phyloP scores from a whole-genome alignment of 2,329 filamentous ascomycete genomes.

The Aspergillus sergii region DNA sequence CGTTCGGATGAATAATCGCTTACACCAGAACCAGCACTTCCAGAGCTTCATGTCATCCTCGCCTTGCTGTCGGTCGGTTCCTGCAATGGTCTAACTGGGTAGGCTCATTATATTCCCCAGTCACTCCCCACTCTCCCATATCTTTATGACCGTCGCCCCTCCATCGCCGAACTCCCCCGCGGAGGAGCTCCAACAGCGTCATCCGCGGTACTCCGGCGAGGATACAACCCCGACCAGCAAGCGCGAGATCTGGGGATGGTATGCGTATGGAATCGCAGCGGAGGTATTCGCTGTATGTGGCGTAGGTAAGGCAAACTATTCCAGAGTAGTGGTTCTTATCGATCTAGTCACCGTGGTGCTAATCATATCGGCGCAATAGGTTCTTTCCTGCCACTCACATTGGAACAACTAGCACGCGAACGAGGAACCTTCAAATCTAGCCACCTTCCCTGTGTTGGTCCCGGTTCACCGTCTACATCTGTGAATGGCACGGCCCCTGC shows the following conservation, averaged over 20 bases:
- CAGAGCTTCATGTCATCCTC: not conserved
- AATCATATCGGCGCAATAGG: conserved; percentile 49
- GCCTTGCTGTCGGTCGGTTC: not conserved
- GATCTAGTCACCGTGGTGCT: not conserved
- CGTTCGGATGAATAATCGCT: conserved; percentile 5
- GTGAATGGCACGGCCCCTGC: conserved; percentile 20
- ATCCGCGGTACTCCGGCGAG: conserved; percentile 71
- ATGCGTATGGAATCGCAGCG: conserved; percentile 89
- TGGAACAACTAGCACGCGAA: conserved; percentile 88
- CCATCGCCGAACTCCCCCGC: conserved; percentile 17
- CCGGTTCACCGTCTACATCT: conserved; percentile 22
- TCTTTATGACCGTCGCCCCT: conserved; percentile 5
- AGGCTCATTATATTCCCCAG: not conserved
- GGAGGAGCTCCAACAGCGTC: conserved; percentile 28
- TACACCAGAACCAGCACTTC: not conserved
- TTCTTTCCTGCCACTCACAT: conserved; percentile 87
- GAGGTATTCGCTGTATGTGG: conserved; percentile 93
- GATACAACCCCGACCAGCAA: conserved; percentile 80
- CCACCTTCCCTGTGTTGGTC: conserved; percentile 34
- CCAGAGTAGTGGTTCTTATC: not conserved
- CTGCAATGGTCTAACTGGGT: not conserved
- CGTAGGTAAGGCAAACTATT: conserved; percentile 51
- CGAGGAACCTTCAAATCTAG: conserved; percentile 74
- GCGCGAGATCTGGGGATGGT: conserved; percentile 87
- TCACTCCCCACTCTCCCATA: not conserved